Evolutionary conservation across 1,139 yeast genomes (phyloP).

Genomic region (Diutina pseudorugosa): DNA sequence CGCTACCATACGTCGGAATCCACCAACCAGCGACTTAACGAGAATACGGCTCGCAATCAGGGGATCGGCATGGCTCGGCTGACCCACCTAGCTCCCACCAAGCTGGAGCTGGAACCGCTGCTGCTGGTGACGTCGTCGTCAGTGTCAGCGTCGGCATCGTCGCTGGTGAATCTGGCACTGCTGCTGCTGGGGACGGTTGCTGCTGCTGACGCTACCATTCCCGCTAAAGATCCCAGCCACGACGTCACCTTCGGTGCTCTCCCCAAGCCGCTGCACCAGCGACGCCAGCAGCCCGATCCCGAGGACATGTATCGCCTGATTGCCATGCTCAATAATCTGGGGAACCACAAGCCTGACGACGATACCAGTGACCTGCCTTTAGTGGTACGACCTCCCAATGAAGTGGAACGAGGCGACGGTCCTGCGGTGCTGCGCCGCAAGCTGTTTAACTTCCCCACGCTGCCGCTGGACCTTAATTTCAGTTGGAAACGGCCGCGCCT

Average conservation of each 20-base stretch:
- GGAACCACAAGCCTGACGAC: conserved; percentile 21
- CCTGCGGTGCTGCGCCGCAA: not conserved
- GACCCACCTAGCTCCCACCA: not conserved
- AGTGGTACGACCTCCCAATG: conserved; percentile 70
- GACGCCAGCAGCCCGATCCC: conserved; percentile 52
- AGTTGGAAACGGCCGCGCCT: not conserved
- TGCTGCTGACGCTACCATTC: conserved; percentile 5
- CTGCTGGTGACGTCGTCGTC: conserved; percentile 6
- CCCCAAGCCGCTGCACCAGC: conserved; percentile 20
- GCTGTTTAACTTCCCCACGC: conserved; percentile 1
- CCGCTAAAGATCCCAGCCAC: conserved; percentile 8
- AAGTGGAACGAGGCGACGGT: conserved; percentile 28
- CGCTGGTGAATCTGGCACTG: not conserved
- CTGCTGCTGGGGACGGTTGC: not conserved
- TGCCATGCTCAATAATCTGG: conserved; percentile 55
- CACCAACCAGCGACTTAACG: conserved; percentile 11
- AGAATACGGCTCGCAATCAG: conserved; percentile 27
- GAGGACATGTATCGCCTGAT: conserved; percentile 78
- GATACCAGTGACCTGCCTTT: conserved; percentile 68
- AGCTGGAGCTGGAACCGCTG: not conserved
- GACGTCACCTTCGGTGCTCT: conserved; percentile 28
- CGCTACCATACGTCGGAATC: conserved; percentile 54
- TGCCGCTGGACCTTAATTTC: not conserved
- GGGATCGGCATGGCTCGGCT: conserved; percentile 16
- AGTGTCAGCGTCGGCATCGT: too few relatives aligned